phyloP scores from a whole-genome alignment of 2,329 filamentous ascomycete genomes.

The Diplocarpon mali region DNA sequence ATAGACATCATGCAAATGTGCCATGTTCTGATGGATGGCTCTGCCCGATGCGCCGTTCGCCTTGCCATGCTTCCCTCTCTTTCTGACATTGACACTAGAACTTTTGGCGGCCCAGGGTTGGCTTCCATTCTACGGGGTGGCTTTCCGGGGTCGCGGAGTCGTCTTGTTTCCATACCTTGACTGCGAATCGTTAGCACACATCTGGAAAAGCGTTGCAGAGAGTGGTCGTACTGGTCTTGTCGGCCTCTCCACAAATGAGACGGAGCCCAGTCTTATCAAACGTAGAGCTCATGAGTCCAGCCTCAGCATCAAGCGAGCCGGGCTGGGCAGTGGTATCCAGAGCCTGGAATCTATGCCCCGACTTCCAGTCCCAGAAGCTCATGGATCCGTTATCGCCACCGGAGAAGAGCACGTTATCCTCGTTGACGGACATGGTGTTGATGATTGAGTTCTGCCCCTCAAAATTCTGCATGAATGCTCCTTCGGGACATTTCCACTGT shows the following conservation, averaged over 20 bases:
- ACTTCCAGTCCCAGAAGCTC: conserved; percentile 99
- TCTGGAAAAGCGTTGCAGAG: background rate
- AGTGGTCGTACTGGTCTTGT: conserved; percentile 66
- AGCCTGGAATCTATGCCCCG: conserved; percentile 81
- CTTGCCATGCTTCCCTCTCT: conserved; percentile 14
- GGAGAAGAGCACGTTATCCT: conserved; percentile 90
- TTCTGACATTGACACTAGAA: conserved; percentile 36
- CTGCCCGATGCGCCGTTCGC: conserved; percentile 16
- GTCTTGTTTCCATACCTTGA: conserved; percentile 96
- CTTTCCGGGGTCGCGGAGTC: conserved; percentile 82
- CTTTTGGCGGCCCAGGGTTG: conserved; percentile 65
- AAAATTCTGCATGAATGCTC: conserved; percentile 98
- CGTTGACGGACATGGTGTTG: conserved; percentile 86
- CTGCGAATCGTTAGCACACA: conserved; percentile 25
- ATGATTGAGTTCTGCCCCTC: conserved; percentile 94
- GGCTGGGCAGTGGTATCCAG: conserved; percentile 89
- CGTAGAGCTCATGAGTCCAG: conserved; percentile 86
- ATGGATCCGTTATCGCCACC: conserved; percentile 92
- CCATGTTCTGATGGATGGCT: background rate
- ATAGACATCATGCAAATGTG: conserved; percentile 6
- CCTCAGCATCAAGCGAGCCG: conserved; percentile 85
- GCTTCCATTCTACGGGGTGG: conserved; percentile 88
- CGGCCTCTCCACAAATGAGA: conserved; percentile 87
- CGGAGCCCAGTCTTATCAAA: conserved; percentile 84
- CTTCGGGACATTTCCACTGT: conserved; percentile 98